phyloP scores from a whole-genome alignment of 2,329 filamentous ascomycete genomes.

The Cyanodermella asteris region DNA sequence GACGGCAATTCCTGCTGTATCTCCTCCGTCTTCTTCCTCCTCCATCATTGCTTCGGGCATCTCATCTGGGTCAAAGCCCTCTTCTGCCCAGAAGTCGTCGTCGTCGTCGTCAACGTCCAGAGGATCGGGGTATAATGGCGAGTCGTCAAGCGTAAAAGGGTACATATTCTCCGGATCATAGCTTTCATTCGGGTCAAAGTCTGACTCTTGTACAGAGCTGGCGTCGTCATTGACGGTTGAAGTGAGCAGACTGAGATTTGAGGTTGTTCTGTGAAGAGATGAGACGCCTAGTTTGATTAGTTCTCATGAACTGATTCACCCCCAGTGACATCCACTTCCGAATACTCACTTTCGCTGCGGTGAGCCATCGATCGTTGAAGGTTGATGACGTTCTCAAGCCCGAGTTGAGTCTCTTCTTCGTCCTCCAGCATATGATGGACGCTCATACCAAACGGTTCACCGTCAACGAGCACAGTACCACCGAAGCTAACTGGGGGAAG shows the following conservation, averaged over 20 bases:
- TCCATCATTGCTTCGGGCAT: too few relatives aligned
- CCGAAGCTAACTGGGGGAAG: conserved; percentile 81
- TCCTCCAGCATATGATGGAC: conserved; percentile 76
- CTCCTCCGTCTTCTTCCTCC: conserved; percentile 41
- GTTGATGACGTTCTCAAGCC: conserved; percentile 3
- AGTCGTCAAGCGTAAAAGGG: too few relatives aligned
- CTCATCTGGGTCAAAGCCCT: conserved; percentile 19
- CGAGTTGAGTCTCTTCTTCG: conserved; percentile 4
- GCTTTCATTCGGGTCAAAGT: too few relatives aligned
- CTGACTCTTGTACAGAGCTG: background rate
- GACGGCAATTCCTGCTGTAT: conserved; percentile 56
- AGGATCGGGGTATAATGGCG: too few relatives aligned
- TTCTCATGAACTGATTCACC: conserved; percentile 7
- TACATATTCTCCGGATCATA: conserved; percentile 17
- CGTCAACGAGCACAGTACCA: conserved; percentile 66
- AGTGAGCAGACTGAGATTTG: too few relatives aligned
- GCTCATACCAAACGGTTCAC: conserved; percentile 76
- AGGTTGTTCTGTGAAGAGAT: too few relatives aligned
- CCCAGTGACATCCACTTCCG: conserved; percentile 8
- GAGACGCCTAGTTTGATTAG: conserved; percentile 13
- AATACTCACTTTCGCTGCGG: conserved; percentile 6
- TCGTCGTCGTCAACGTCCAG: conserved; percentile 32
- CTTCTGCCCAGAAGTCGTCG: conserved; percentile 15
- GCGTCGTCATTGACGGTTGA: too few relatives aligned
- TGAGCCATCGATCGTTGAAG: conserved; percentile 3